Evolutionary conservation across 257 asterid species (phyloP).

Genomic region (Forsythia viridissima): DNA sequence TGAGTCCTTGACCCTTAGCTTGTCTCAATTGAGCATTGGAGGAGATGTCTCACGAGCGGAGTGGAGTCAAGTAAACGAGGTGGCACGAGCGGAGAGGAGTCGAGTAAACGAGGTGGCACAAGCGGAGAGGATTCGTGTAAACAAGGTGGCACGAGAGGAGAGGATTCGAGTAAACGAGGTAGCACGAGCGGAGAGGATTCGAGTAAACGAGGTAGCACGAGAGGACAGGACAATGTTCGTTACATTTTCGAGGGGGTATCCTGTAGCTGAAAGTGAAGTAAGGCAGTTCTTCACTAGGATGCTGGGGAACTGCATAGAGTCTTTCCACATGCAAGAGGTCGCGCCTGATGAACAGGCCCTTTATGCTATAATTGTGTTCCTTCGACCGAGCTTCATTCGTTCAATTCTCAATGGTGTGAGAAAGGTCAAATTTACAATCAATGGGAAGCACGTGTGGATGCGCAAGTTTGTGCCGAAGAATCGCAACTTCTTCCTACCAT

Average conservation of each 20-base stretch:
- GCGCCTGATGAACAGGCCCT: slow-evolving; percentile 46
- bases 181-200: too few relatives aligned
- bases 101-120: neutral
- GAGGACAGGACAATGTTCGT: slow-evolving; percentile 56
- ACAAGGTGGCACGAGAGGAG: too few relatives aligned
- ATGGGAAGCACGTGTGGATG: slow-evolving; percentile 75
- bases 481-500: too few relatives aligned
- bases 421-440: slow-evolving; percentile 57
- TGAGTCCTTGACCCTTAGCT: too few relatives aligned
- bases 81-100: too few relatives aligned
- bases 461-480: slow-evolving; percentile 44
- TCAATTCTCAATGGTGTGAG: slow-evolving; percentile 43
- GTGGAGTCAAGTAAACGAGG: too few relatives aligned
- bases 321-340: slow-evolving; percentile 54
- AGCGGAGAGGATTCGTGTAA: too few relatives aligned
- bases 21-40: too few relatives aligned
- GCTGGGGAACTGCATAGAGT: slow-evolving; percentile 55
- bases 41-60: too few relatives aligned
- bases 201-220: slow-evolving; percentile 8
- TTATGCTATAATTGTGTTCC: slow-evolving; percentile 53
- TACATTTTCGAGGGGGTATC: slow-evolving; percentile 72
- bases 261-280: slow-evolving; percentile 51
- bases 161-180: too few relatives aligned
- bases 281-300: slow-evolving; percentile 36
- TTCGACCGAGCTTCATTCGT: slow-evolving; percentile 11